phyloP scores from a whole-genome alignment of 441 rosid genomes.

The Pelargonium fulgidum region DNA sequence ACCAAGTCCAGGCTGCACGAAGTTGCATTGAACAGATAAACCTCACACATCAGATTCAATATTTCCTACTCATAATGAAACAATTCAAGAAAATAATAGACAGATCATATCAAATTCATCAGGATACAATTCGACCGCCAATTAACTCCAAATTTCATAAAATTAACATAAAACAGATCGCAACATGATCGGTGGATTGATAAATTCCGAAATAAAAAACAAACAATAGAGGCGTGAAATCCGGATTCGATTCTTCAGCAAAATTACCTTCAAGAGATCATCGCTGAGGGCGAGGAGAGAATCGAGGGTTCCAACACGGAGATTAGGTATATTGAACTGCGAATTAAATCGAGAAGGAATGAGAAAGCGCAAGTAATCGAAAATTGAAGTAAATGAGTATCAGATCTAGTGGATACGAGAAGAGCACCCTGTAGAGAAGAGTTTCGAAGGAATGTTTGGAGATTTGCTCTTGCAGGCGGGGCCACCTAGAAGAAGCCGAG shows the following conservation, averaged over 20 bases:
- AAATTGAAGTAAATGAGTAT: background rate
- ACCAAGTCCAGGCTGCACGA: background rate
- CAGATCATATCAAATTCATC: conserved; percentile 5
- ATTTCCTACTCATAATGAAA: background rate
- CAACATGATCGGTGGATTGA: conserved; percentile 1
- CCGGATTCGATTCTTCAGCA: background rate
- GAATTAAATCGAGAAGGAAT: conserved; percentile 17
- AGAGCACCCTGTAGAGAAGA: conserved; percentile 75
- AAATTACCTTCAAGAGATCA: conserved; percentile 76
- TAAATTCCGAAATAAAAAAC: background rate
- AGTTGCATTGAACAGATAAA: background rate
- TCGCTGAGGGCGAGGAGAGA: conserved; percentile 92
- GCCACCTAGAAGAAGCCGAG: conserved; percentile 71
- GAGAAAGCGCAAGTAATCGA: background rate
- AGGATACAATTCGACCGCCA: background rate
- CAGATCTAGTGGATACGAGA: conserved; percentile 10
- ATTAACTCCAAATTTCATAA: background rate
- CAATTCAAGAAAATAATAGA: background rate
- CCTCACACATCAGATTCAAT: conserved; percentile 6
- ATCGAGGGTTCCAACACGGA: conserved; percentile 95
- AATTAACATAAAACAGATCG: conserved; percentile 16
- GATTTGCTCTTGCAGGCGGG: conserved; percentile 76
- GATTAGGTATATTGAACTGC: conserved; percentile 92
- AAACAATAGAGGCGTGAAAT: background rate
- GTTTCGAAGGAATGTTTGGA: conserved; percentile 94